Evolutionary conservation across 345 rosid species (phyloP), one percentile per base, ranked within the genome.

Genomic region (Isatis tinctoria): DNA sequence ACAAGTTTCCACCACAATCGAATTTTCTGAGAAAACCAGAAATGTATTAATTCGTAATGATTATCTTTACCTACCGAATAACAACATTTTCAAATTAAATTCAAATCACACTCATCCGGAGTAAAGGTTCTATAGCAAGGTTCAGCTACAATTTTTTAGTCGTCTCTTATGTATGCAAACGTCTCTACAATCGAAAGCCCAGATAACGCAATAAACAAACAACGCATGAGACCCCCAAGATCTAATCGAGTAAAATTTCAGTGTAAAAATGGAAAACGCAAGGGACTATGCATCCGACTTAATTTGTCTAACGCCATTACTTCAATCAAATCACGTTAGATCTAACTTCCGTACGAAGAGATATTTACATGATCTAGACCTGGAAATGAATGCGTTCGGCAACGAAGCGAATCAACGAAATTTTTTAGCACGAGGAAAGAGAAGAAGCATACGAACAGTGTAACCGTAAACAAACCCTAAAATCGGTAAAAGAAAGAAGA

Each of bases 21-120:
- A 62, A 62, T 13, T 22, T 44, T 41, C 80, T 70, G 68, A 8
- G 10, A 59, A 64, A 52, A 71, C 33, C 1, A 70, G 62, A 39
- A 65, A 54, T 48, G 40, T 16, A 45, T 32, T 22, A 65, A 57
- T 8, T 63, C 10, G 2, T 35, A 67, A 76, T 37, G 35, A 18
- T 56, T 63, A 67, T 64, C 67, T 77, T 70, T 2, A 58, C 76
- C 80, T 47, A 57, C 70, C 71, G 12, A 13, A 71, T 26, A 70
- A 24, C 66, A 70, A 24, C 66, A 70, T 47, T 45, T 44, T 70
- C 71, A 61, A 61, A 75, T 36, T 24, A 24, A 54, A 75, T 60
- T 48, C 1, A 44, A 52, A 66, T 17, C 70, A 53, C 13, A 65
- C 71, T 67, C 35, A 11, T 39, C 27, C 27, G 2, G 3, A 53